A percentile compares a stretch with the other conserved stretches of the same genome.
These are phyloP conservation scores for Lasiodiplodia sp. DNA, from an alignment of 2,329 filamentous ascomycete genomes.

Conservation along the genomic window DNA sequence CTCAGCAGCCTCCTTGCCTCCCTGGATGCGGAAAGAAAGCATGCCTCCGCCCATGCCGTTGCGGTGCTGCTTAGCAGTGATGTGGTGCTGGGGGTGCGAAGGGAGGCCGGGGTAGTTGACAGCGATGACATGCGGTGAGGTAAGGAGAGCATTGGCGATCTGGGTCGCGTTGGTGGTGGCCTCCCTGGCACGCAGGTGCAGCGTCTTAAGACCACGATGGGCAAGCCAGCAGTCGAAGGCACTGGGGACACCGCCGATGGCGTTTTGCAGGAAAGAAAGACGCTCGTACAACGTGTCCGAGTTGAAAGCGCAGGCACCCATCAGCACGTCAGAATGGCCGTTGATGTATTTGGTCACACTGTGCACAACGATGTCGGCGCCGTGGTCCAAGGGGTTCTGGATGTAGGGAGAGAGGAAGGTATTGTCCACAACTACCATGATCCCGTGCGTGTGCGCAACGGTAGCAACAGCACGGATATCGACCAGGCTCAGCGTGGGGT, in stretches of 20 bases:
- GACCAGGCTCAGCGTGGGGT: constrained; percentile 90
- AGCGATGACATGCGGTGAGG: constrained; percentile 79
- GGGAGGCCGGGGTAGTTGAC: constrained; percentile 96
- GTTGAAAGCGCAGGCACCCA: constrained; percentile 97
- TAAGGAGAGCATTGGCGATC: constrained; percentile 78
- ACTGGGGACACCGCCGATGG: constrained; percentile 92
- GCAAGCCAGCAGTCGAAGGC: constrained; percentile 98
- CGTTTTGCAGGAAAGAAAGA: constrained; percentile 93
- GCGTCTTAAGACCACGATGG: constrained; percentile 93
- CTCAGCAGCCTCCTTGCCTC: constrained; percentile 84
- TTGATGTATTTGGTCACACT: constrained; percentile 99
- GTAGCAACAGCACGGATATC: constrained; percentile 88
- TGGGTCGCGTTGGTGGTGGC: constrained; percentile 81
- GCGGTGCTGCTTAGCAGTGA: constrained; percentile 90
- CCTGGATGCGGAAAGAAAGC: constrained; percentile 93
- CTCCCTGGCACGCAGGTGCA: constrained; percentile 89
- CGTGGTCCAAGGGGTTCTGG: constrained; percentile 93
- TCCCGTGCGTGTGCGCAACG: constrained; percentile 84
- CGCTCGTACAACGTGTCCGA: constrained; percentile 77
- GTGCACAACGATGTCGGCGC: constrained; percentile 96
- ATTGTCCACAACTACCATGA: constrained; percentile 98
- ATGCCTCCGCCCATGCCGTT: constrained; percentile 95
- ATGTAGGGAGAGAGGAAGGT: constrained; percentile 97
- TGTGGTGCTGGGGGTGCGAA: constrained; percentile 84
- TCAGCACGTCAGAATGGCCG: constrained; percentile 93